Evolutionary conservation across 1,139 yeast species (phyloP).

Genomic region (Hanseniaspora gamundiae): DNA sequence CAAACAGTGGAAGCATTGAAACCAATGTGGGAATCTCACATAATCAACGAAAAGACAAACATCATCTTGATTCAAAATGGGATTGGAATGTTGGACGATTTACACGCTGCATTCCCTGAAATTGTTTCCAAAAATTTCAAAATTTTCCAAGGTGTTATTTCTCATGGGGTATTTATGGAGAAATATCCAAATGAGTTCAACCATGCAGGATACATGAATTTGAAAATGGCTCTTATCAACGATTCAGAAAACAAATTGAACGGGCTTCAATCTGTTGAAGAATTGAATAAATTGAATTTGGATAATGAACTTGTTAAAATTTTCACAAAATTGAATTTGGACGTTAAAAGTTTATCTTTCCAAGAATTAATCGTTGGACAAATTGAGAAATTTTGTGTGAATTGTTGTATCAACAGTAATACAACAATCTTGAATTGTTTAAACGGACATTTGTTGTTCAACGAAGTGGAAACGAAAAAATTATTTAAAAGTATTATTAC

Average conservation of each 20-base stretch:
- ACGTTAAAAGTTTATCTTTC: conserved; percentile 36
- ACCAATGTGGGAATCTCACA: conserved; percentile 31
- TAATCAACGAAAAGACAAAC: conserved; percentile 40
- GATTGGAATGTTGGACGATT: conserved; percentile 55
- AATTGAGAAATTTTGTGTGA: conserved; percentile 63
- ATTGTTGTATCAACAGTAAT: conserved; percentile 72
- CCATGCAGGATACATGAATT: conserved; percentile 57
- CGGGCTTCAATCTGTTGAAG: conserved; percentile 14
- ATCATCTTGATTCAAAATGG: conserved; percentile 78
- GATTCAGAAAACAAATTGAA: conserved; percentile 9
- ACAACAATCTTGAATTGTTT: conserved; percentile 64
- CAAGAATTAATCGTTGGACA: conserved; percentile 51
- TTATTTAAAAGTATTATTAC: conserved; percentile 36
- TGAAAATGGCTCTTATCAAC: conserved; percentile 36
- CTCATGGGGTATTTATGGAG: conserved; percentile 57
- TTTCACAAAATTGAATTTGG: conserved; percentile 25
- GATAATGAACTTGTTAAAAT: conserved; percentile 18
- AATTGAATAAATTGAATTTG: conserved; percentile 11
- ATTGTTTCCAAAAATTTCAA: conserved; percentile 35
- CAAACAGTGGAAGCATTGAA: conserved; percentile 39
- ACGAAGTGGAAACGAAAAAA: conserved; percentile 18
- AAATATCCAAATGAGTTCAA: conserved; percentile 27
- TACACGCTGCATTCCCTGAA: conserved; percentile 51
- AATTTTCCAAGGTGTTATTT: conserved; percentile 60
- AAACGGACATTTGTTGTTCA: conserved; percentile 54